These are phyloP conservation scores for Rhynchospora pubera DNA, from an alignment of 176 grass and related monocot genomes.

Conservation along the genomic window DNA sequence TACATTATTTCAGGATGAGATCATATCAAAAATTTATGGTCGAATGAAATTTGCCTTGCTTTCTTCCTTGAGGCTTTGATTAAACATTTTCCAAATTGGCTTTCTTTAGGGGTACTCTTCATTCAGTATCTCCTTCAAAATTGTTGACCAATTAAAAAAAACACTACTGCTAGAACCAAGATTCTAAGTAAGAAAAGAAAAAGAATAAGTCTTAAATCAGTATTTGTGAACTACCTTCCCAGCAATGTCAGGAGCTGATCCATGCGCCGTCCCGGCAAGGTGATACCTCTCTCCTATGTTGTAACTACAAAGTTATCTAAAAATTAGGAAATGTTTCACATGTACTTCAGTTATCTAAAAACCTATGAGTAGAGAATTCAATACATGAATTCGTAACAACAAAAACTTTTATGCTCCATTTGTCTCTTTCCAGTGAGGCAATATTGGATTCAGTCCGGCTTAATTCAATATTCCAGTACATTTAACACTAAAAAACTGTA, in stretches of 20 bases:
- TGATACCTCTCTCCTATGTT: constrained; percentile 98
- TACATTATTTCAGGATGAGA: too few relatives aligned
- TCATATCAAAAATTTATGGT: too few relatives aligned
- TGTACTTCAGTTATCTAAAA: neutral
- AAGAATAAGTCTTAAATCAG: neutral
- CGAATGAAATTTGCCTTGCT: too few relatives aligned
- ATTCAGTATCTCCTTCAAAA: too few relatives aligned
- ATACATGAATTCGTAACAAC: neutral
- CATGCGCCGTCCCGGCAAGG: constrained; percentile 91
- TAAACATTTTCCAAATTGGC: too few relatives aligned
- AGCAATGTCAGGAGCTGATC: constrained; percentile 95
- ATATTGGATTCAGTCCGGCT: neutral
- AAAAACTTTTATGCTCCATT: neutral
- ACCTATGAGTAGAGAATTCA: neutral
- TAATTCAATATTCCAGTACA: too few relatives aligned
- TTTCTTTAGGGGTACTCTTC: too few relatives aligned
- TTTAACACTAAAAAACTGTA: neutral
- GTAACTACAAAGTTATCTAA: constrained; percentile 34
- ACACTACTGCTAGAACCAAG: too few relatives aligned
- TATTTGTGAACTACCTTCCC: constrained; percentile 54
- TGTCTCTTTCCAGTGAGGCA: neutral
- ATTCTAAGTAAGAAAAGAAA: neutral
- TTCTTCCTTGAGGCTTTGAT: too few relatives aligned
- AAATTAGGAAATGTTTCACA: constrained; percentile 7
- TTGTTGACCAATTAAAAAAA: too few relatives aligned